A percentile compares a stretch with the other conserved stretches of the same genome.
These are phyloP conservation scores for Fusarium decemcellulare DNA, from an alignment of 2,329 filamentous ascomycete species.

Conservation along the genomic window DNA sequence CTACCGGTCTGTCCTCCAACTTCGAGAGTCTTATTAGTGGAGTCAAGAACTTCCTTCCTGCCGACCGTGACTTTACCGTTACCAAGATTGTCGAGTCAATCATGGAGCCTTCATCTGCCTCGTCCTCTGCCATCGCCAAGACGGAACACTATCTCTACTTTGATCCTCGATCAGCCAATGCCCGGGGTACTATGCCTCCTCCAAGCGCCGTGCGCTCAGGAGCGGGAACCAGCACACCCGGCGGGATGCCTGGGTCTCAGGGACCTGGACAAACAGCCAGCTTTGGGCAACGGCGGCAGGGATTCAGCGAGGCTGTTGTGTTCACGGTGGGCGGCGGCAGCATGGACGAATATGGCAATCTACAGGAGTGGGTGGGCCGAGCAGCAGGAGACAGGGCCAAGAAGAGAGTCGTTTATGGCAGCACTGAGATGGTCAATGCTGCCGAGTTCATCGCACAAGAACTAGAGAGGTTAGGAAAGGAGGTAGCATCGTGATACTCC, in stretches of 20 bases:
- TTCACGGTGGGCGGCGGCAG: constrained; percentile 96
- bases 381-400: constrained; percentile 77
- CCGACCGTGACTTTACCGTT: constrained; percentile 93
- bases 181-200: constrained; percentile 90
- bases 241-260: constrained; percentile 65
- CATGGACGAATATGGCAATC: constrained; percentile 98
- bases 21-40: constrained; percentile 95
- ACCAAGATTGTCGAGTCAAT: constrained; percentile 99
- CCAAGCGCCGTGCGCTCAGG: constrained; percentile 72
- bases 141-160: constrained; percentile 98
- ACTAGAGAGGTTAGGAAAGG: constrained; percentile 73
- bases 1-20: constrained; percentile 78
- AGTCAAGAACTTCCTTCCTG: constrained; percentile 98
- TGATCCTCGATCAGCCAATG: constrained; percentile 93
- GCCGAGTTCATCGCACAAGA: constrained; percentile 76
- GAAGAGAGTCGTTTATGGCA: constrained; percentile 93
- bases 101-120: constrained; percentile 94
- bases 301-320: constrained; percentile 92
- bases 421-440: constrained; percentile 85
- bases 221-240: constrained; percentile 58
- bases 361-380: constrained; percentile 94
- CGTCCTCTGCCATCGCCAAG: constrained; percentile 93
- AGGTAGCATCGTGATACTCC: constrained; percentile 59
- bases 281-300: constrained; percentile 92
- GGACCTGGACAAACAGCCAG: constrained; percentile 80